Evolutionary conservation across 768 basidiomycete species (phyloP), one percentile per base, ranked within the genome.

Genomic region (Boletus coccyginus): DNA sequence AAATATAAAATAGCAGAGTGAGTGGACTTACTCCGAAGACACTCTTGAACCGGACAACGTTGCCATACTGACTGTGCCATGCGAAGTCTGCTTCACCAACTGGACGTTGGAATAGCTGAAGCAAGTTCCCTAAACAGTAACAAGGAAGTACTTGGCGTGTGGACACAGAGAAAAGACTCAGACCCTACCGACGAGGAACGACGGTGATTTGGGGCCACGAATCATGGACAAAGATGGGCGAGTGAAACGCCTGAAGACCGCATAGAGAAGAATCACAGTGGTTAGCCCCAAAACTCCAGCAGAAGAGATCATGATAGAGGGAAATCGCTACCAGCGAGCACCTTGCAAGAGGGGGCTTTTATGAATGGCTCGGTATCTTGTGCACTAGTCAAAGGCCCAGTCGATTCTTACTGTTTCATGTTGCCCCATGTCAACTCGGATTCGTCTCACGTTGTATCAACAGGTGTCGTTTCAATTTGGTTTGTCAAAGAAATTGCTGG

Each of bases 51-150:
- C 63, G 65, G 41, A 69, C 35, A 4, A 67, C 21, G 29, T 63
- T 59, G 1, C 70, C 71, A 49, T 73, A 72, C 43, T 51, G 59
- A 43, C 45, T 55, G n/a, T 67, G 66, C 72, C 72, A 72, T 33
- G 44, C 50, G 43, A 73, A 65, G 21, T 71, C 72, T 19, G 65
- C 51, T 40, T 65, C 70, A 14, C 63, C 71, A 17, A 52, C 62
- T 36, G 64, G 64, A 40, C 57, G 55, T 50, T 66, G 66, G 31
- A 62, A 58, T 14, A 71, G 3, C 21, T 73, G 63, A 1, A 56
- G 52, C 39, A 70, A 29, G 51, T 73, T 63, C 0, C 70, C 70
- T 71, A 19, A 11, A 32, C 11, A 7, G 14, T n/a, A 42, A 38
- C 9, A 12, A 70, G 17, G 27, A 45, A 39, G 47, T 24, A 32